Percentiles rank a stretch among this genome's conserved stretches.
Conservation (phyloP, 495 filamentous ascomycete genomes). For the Delitschia confertaspora region DNA sequence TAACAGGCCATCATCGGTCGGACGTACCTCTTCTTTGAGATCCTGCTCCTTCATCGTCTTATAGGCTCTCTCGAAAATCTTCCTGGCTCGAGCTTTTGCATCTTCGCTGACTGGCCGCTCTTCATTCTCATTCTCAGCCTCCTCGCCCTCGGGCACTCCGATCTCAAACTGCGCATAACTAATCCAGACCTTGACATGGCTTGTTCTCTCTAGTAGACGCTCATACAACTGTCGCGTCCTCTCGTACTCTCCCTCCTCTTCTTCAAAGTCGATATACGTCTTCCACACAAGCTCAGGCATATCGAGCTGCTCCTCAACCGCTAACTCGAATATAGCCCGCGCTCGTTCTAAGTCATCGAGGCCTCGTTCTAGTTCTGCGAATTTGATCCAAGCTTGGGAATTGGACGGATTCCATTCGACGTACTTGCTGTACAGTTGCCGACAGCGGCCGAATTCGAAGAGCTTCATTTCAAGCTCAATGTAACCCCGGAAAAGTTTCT, state of each 20-base stretch:
- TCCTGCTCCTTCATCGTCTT: constrained; percentile 85
- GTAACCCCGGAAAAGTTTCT: constrained; percentile 89
- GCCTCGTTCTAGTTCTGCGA: constrained; percentile 81
- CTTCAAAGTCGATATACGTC: constrained; percentile 96
- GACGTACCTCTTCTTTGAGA: constrained; percentile 77
- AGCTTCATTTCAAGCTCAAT: constrained; percentile 84
- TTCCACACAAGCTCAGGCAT: constrained; percentile 99
- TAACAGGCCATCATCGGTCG: no score
- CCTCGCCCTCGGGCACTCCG: constrained; percentile 63
- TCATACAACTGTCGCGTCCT: constrained; percentile 78
- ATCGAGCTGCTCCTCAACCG: constrained; percentile 77
- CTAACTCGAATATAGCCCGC: constrained; percentile 88
- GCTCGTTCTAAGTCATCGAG: constrained; percentile 81
- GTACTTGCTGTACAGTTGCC: constrained; percentile 87
- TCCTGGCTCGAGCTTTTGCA: constrained; percentile 71
- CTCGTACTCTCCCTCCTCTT: constrained; percentile 83
- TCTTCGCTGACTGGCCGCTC: constrained; percentile 68
- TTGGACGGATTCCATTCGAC: constrained; percentile 85
- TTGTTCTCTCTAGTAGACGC: constrained; percentile 80
- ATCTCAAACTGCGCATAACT: constrained; percentile 95
- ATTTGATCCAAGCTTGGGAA: constrained; percentile 88
- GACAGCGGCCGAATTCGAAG: constrained; percentile 84
- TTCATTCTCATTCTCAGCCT: constrained; percentile 46
- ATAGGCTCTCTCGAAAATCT: constrained; percentile 78
- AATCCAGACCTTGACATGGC: constrained; percentile 98